phyloP scores from a whole-genome alignment of 768 basidiomycete species.

The Omphalotus guepiniiformis region DNA sequence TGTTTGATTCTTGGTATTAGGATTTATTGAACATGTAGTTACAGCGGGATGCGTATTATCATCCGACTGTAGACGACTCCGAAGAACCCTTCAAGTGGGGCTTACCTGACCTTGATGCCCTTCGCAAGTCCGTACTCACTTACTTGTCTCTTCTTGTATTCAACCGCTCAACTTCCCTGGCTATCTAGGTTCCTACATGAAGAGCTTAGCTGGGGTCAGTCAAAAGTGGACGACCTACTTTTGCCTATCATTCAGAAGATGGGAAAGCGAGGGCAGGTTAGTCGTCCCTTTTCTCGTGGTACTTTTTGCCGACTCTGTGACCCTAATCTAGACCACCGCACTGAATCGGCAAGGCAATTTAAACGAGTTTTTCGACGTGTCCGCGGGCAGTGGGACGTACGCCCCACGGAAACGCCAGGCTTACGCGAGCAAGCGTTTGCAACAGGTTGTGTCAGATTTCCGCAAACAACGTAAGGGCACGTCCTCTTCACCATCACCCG shows the following conservation, averaged over 20 bases:
- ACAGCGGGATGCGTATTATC: slow-evolving; percentile 89
- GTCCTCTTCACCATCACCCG: slow-evolving; percentile 17
- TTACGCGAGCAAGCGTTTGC: slow-evolving; percentile 82
- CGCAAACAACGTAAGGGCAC: slow-evolving; percentile 46
- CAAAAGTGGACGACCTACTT: slow-evolving; percentile 87
- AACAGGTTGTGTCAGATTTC: slow-evolving; percentile 81
- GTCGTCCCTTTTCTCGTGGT: slow-evolving; percentile 11
- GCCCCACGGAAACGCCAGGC: slow-evolving; percentile 79
- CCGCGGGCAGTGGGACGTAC: slow-evolving; percentile 59
- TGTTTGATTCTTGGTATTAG: neutral
- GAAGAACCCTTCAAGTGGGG: slow-evolving; percentile 97
- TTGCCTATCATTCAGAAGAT: slow-evolving; percentile 89
- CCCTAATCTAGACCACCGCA: slow-evolving; percentile 43
- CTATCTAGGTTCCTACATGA: slow-evolving; percentile 57
- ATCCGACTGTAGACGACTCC: slow-evolving; percentile 86
- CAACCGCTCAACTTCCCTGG: neutral
- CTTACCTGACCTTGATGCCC: slow-evolving; percentile 89
- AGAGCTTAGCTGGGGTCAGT: slow-evolving; percentile 78
- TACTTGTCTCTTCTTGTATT: slow-evolving; percentile 8
- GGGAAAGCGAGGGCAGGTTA: slow-evolving; percentile 73
- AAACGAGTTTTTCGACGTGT: slow-evolving; percentile 69
- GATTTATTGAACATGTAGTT: neutral
- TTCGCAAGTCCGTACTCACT: slow-evolving; percentile 61
- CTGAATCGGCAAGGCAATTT: slow-evolving; percentile 77
- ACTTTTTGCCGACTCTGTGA: neutral